Base-by-base conservation (phyloP, 768 basidiomycete species). In the Mycena capillaripes region DNA sequence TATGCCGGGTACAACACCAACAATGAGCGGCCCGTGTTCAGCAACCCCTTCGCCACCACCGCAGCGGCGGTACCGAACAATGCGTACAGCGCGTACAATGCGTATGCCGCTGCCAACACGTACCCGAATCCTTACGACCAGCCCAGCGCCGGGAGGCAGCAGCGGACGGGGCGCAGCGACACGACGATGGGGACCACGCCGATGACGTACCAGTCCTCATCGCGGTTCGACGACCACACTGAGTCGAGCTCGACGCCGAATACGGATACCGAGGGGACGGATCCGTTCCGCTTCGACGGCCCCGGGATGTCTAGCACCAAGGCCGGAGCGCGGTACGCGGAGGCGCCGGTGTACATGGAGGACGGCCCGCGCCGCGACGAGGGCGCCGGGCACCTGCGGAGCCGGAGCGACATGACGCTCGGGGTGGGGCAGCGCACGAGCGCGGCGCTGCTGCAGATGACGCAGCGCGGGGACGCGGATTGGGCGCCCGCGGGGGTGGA, bases 371-470 rank as follows among this genome's bases (percentile, higher is more conserved):
- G 32, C 55, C 36, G 36, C 36, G 36, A 12, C 36, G 36, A 7
- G 36, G 36, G 36, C 36, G 36, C 36, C 36, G n/a, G 44, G 56
- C 68, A 65, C 44, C 6, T 16, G 44, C 58, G 52, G 7, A 38
- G 25, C 36, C 2, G 36, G 34, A 32, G 48, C 25, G 58, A 21
- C 36, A 29, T 5, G 25, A 30, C 52, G 50, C 70, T 12, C 7
- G 34, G 34, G 12, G 34, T 36, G 12, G 34, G 34, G 12, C 7
- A 12, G 34, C 16, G 71, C 60, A 58, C 69, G 40, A 71, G 70
- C 27, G 70, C 62, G 48, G 74, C 74, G 58, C 66, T 75, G 25
- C 64, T 75, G 36, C 74, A 75, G 67, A 75, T 75, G 74, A 75
- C 70, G 52, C 74, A 69, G 74, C 74, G 74, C 50, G 67, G 36